A percentile compares a stretch with the other conserved stretches of the same genome.
Evolutionary conservation across 345 rosid genomes (phyloP).

Genomic region (Murraya koenigii): DNA sequence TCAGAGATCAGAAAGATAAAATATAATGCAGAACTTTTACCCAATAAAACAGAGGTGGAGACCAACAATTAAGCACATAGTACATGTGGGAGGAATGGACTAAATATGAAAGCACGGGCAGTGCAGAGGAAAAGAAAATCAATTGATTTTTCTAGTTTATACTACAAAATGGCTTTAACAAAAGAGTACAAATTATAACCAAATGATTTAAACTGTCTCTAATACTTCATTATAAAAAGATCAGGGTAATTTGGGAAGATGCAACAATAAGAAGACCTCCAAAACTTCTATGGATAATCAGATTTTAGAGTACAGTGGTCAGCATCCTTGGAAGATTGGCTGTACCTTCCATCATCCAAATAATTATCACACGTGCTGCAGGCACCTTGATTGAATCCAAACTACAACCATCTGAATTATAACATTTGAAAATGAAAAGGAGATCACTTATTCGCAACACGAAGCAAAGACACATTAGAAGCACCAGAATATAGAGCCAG

Average conservation of each 20-base stretch:
- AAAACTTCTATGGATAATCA: neutral
- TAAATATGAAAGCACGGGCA: no score
- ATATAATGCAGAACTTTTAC: no score
- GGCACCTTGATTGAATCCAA: conserved; percentile 85
- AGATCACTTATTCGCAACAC: neutral
- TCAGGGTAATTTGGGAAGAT: neutral
- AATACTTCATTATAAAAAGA: neutral
- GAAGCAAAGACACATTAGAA: neutral
- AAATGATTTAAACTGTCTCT: neutral
- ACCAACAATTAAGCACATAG: no score
- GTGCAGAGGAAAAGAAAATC: neutral
- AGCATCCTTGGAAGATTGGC: no score
- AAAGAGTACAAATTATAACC: neutral
- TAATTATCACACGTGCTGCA: conserved; percentile 81
- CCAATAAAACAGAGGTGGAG: no score
- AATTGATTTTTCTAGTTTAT: neutral
- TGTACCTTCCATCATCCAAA: no score
- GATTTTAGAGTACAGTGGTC: conserved; percentile 37
- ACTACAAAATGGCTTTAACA: neutral
- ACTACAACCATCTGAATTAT: no score
- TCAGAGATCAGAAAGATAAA: no score
- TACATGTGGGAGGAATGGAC: no score
- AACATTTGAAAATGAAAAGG: no score
- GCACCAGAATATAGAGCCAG: no score
- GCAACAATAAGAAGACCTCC: neutral